Evolutionary conservation across 176 grass and related monocot genomes (phyloP).

Genomic region (Elaeis guineensis): DNA sequence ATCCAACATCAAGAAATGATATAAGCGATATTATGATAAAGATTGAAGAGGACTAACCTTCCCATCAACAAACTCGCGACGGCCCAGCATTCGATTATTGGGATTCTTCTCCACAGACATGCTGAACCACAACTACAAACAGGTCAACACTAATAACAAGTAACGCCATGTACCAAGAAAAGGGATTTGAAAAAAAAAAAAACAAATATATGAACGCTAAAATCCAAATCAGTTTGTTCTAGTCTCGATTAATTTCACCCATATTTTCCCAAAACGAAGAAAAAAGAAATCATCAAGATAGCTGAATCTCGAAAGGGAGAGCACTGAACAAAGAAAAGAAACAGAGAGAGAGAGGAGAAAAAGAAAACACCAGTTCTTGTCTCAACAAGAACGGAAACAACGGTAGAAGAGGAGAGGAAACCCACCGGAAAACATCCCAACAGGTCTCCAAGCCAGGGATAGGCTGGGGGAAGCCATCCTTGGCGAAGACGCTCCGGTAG

Average conservation of each 20-base stretch:
- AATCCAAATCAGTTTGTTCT: no score
- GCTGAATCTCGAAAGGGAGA: no score
- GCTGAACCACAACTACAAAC: conserved; percentile 17
- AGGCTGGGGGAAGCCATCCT: conserved; percentile 49
- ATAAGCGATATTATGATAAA: conserved; percentile 1
- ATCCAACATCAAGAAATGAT: neutral
- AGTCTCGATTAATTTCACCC: no score
- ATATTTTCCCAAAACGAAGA: no score
- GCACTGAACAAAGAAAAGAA: no score
- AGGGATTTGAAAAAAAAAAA: no score
- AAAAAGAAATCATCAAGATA: no score
- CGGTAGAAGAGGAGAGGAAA: neutral
- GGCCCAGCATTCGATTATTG: conserved; percentile 63
- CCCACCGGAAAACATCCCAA: conserved; percentile 89
- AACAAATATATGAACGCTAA: no score
- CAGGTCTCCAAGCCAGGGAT: conserved; percentile 36
- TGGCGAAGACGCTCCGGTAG: conserved; percentile 62
- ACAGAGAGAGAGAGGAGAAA: no score
- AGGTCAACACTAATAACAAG: neutral
- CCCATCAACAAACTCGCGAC: conserved; percentile 48
- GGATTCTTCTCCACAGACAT: conserved; percentile 67
- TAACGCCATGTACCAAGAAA: neutral
- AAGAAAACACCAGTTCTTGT: no score
- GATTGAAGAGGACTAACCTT: conserved; percentile 18
- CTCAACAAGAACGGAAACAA: neutral